Percentiles rank a stretch among this genome's conserved stretches.
Conservation (phyloP, 176 grass and related monocot species). For the Secale cereale region DNA sequence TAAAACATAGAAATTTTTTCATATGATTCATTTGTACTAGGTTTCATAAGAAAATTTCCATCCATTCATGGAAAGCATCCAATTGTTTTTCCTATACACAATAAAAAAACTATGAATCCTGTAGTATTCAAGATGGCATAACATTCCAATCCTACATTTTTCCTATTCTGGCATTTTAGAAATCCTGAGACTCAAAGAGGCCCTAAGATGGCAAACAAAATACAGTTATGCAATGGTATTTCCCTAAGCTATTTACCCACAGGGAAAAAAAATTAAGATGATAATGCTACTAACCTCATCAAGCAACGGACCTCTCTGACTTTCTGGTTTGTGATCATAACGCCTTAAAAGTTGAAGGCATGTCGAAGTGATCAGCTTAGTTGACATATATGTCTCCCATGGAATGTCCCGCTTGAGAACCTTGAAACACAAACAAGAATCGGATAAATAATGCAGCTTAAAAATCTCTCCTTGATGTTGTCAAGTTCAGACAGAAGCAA, state of each 20-base stretch:
- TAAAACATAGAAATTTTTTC: no score
- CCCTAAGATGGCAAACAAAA: background rate
- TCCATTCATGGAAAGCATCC: no score
- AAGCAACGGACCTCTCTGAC: conserved; percentile 67
- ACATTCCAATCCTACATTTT: no score
- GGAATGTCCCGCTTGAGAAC: conserved; percentile 96
- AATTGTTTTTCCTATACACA: no score
- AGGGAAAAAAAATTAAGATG: background rate
- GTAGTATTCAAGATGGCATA: no score
- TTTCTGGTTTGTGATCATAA: conserved; percentile 83
- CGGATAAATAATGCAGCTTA: background rate
- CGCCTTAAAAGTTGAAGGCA: conserved; percentile 75
- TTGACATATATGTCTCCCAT: conserved; percentile 97
- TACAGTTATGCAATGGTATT: background rate
- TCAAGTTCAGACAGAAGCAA: conserved; percentile 1
- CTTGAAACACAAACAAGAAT: conserved; percentile 49
- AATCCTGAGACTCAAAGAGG: no score
- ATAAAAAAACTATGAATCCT: no score
- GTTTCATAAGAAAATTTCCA: no score
- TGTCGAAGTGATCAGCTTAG: conserved; percentile 82
- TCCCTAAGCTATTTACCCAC: background rate
- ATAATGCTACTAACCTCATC: conserved; percentile 69
- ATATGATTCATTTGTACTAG: no score
- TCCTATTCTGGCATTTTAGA: no score
- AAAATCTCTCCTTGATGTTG: background rate